Evolutionary conservation across 306 rosid genomes (phyloP), one percentile per base, ranked within the genome.

Genomic region (Alnus glutinosa): DNA sequence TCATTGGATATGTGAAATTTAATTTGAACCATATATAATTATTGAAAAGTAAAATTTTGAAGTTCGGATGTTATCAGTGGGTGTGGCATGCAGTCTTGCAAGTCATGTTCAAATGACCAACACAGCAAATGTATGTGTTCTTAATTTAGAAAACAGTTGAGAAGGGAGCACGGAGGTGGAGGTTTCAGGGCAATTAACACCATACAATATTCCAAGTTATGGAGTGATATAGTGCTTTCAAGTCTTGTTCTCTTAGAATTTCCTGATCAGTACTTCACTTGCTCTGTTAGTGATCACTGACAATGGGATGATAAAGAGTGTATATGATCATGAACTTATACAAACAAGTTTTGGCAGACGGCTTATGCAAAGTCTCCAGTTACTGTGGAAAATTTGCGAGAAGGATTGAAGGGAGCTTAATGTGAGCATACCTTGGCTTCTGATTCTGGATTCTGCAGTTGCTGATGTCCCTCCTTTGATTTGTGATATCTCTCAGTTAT

Each of bases 341-440:
- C 51, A 52, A 52, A 39, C 13, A n/a, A 52, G 57, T 52, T 52
- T 14, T 12, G 18, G 57, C 18, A 52, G 18, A 13, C 18, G 1
- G 12, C 55, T 51, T 11, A 36, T 36, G 39, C 39, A 36, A 36
- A 36, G 39, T 2, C n/a, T 63, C 55, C 61, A 34, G 55, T 71
- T 57, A 76, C 46, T 64, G 32, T 51, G 11, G 39, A 57, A 68
- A 55, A 28, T 55, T 1, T 49, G 55, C 30, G 59, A 62, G 79
- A 66, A 63, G 15, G 46, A 72, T n/a, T 81, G 23, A 81, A 82
- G 61, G 36, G 14, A 75, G 67, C 15, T 54, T 59, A 37, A 16
- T 37, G 39, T 49, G 78, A 76, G 70, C 75, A 71, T 85, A 93
- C 98, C 93, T 87, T 89, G 80, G 84, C 84, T 79, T 89, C 94